A percentile compares a stretch with the other conserved stretches of the same genome.
Evolutionary conservation across 2,329 filamentous ascomycete genomes (phyloP).

Genomic region (Botrytis porri): DNA sequence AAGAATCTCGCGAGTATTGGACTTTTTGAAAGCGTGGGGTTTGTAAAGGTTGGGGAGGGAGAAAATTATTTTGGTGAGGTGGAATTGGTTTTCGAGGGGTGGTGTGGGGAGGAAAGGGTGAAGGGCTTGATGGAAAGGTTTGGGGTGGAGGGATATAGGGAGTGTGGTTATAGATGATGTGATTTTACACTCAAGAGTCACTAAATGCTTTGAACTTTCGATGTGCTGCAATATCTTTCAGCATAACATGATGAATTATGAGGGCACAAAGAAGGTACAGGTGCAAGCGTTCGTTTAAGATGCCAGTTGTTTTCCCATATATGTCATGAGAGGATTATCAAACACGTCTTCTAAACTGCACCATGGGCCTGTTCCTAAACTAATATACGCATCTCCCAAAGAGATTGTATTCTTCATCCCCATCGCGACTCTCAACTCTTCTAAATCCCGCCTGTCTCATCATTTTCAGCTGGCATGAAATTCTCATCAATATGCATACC

Average conservation of each 20-base stretch:
- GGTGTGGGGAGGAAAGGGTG: slow-evolving; percentile 35
- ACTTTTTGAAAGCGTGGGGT: slow-evolving; percentile 60
- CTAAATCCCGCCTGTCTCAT: background rate
- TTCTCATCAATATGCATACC: slow-evolving; percentile 32
- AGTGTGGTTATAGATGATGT: slow-evolving; percentile 39
- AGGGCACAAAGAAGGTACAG: no score
- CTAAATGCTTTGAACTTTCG: background rate
- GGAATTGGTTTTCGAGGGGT: slow-evolving; percentile 46
- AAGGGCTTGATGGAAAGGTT: slow-evolving; percentile 35
- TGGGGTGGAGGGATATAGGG: slow-evolving; percentile 40
- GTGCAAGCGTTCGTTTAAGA: background rate
- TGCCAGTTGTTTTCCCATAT: background rate
- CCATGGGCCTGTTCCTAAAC: background rate
- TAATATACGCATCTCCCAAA: background rate
- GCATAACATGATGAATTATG: no score
- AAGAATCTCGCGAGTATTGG: slow-evolving; percentile 54
- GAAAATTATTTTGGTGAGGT: slow-evolving; percentile 67
- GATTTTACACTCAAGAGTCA: background rate
- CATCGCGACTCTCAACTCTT: background rate
- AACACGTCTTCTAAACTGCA: background rate
- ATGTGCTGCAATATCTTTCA: background rate
- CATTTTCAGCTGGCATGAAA: slow-evolving; percentile 41
- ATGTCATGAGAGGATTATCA: background rate
- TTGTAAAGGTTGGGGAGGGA: slow-evolving; percentile 46
- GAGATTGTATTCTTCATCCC: no score